These are phyloP conservation scores for Pisolithus sp. DNA, from an alignment of 768 basidiomycete species.

Conservation along the genomic window DNA sequence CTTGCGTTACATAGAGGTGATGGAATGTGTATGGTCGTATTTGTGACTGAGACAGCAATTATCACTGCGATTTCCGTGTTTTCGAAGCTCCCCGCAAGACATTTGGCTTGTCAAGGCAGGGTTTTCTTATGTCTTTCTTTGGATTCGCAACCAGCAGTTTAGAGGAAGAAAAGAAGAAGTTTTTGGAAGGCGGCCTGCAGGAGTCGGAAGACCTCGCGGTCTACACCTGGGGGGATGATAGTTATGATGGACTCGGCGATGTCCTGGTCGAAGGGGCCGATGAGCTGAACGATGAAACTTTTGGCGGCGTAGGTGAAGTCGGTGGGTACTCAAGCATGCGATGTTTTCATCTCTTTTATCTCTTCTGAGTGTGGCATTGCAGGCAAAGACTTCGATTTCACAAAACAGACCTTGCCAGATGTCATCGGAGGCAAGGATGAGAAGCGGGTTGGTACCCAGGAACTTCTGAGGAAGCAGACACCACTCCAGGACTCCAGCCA, in stretches of 20 bases:
- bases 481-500: constrained; percentile 21
- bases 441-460: constrained; percentile 16
- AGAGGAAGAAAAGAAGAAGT: constrained; percentile 58
- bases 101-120: constrained; percentile 2
- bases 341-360: neutral
- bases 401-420: constrained; percentile 36
- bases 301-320: constrained; percentile 64
- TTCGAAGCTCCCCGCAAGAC: constrained; percentile 1
- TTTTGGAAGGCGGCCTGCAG: constrained; percentile 41
- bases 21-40: constrained; percentile 9
- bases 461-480: constrained; percentile 20
- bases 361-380: constrained; percentile 8
- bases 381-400: constrained; percentile 94
- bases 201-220: constrained; percentile 81
- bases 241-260: constrained; percentile 85
- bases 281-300: constrained; percentile 96
- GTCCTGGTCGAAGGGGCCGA: constrained; percentile 84
- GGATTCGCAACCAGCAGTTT: constrained; percentile 59
- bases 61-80: neutral
- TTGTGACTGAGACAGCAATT: constrained; percentile 7
- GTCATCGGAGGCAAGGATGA: constrained; percentile 9
- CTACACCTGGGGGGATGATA: constrained; percentile 88
- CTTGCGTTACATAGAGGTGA: neutral
- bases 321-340: constrained; percentile 46
- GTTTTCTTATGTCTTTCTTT: constrained; percentile 70